Evolutionary conservation across 208 protist species (phyloP).

Genomic region (Leishmania tarentolae): DNA sequence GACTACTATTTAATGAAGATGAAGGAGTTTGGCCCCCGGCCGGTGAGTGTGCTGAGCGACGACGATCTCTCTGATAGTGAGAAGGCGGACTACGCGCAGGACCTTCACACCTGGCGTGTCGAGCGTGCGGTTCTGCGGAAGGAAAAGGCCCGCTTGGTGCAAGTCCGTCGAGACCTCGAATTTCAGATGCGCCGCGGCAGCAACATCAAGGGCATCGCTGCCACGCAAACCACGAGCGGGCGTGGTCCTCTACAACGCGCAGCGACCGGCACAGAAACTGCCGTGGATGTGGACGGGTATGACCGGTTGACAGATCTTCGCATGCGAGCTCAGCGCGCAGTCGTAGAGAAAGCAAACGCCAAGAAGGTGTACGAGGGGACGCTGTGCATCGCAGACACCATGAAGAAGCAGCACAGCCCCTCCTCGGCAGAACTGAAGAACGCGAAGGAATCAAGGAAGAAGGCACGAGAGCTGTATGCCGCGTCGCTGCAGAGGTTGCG

Average conservation of each 20-base stretch:
- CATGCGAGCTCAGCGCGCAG: slow-evolving; percentile 37
- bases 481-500: slow-evolving; percentile 5
- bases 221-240: slow-evolving; percentile 29
- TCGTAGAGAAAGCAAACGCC: slow-evolving; percentile 32
- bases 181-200: slow-evolving; percentile 63
- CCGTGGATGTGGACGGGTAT: slow-evolving; percentile 42
- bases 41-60: slow-evolving; percentile 43
- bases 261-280: slow-evolving; percentile 16
- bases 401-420: slow-evolving; percentile 13
- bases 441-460: slow-evolving; percentile 14
- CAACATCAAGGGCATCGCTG: slow-evolving; percentile 66
- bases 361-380: slow-evolving; percentile 19
- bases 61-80: slow-evolving; percentile 42
- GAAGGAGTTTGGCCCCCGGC: slow-evolving; percentile 6
- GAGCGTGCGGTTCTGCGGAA: slow-evolving; percentile 52
- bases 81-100: slow-evolving; percentile 22
- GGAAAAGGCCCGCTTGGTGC: slow-evolving; percentile 32
- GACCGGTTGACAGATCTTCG: slow-evolving; percentile 46
- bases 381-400: slow-evolving; percentile 5
- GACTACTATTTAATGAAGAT: slow-evolving; percentile 31
- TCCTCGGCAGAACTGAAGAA: slow-evolving; percentile 2
- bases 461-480: slow-evolving; percentile 12
- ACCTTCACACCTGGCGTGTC: slow-evolving; percentile 46
- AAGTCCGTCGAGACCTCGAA: slow-evolving; percentile 45
- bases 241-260: slow-evolving; percentile 33